phyloP scores from a whole-genome alignment of 2,329 filamentous ascomycete species.

The Dryadomyces quercus-mongolicae region DNA sequence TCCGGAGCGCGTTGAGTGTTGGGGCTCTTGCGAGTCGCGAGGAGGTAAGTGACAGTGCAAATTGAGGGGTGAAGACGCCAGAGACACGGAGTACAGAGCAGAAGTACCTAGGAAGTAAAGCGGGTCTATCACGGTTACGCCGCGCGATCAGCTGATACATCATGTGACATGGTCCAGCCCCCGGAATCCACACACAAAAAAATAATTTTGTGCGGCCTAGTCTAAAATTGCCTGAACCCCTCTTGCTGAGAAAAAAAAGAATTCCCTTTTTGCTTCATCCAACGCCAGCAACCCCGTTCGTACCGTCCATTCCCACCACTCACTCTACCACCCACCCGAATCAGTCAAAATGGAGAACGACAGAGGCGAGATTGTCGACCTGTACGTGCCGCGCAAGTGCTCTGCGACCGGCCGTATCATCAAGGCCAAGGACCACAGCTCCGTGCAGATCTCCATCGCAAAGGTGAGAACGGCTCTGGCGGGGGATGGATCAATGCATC shows the following conservation, averaged over 20 bases:
- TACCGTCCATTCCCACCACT: slow-evolving; percentile 3
- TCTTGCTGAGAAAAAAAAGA: not conserved
- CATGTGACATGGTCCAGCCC: slow-evolving; percentile 8
- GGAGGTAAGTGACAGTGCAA: not conserved
- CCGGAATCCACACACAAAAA: not conserved
- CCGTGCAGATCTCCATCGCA: slow-evolving; percentile 90
- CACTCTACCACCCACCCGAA: not conserved
- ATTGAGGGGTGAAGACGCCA: not conserved
- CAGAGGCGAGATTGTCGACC: slow-evolving; percentile 27
- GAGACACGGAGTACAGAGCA: not conserved
- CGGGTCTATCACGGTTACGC: slow-evolving; percentile 7
- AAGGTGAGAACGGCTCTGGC: slow-evolving; percentile 35
- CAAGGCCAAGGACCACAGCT: slow-evolving; percentile 99
- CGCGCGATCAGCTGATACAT: slow-evolving; percentile 19
- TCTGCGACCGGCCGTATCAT: slow-evolving; percentile 99
- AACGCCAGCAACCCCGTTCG: not conserved
- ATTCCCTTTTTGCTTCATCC: not conserved
- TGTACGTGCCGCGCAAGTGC: slow-evolving; percentile 97
- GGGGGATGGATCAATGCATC: too few relatives aligned
- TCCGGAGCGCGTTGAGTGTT: not conserved
- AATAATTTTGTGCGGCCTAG: slow-evolving; percentile 10
- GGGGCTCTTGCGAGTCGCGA: not conserved
- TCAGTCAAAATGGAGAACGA: slow-evolving; percentile 94
- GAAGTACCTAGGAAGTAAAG: not conserved
- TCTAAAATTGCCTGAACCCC: slow-evolving; percentile 6